phyloP scores from a whole-genome alignment of 805 yeast species.

The Schizosaccharomyces octosporus region DNA sequence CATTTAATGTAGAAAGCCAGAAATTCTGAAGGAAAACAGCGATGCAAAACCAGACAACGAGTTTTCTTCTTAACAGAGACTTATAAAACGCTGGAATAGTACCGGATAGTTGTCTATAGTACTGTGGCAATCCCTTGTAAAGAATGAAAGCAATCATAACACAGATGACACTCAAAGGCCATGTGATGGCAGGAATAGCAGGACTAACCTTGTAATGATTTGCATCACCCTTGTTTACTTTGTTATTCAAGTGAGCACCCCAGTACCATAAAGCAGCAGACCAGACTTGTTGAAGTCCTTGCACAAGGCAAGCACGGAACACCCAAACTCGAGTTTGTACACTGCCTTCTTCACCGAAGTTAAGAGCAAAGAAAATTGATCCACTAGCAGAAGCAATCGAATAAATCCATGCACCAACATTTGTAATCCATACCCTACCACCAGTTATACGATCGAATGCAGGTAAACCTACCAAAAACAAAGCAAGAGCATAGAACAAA shows the following conservation, averaged over 20 bases:
- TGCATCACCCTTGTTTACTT: neutral
- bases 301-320: constrained; percentile 1
- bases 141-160: neutral
- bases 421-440: neutral
- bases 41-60: constrained; percentile 1
- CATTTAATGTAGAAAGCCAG: constrained; percentile 1
- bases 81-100: constrained; percentile 1
- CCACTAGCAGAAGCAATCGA: constrained; percentile 1
- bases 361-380: neutral
- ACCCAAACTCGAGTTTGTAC: constrained; percentile 1
- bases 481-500: constrained; percentile 1
- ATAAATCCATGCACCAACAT: constrained; percentile 1
- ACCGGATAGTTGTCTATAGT: neutral
- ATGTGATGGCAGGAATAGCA: constrained; percentile 1
- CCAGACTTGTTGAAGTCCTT: constrained; percentile 2
- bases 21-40: constrained; percentile 1
- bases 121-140: neutral
- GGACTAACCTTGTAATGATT: neutral
- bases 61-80: neutral
- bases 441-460: neutral
- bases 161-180: neutral
- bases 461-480: constrained; percentile 1
- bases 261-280: constrained; percentile 3
- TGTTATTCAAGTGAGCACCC: neutral
- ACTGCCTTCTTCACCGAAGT: constrained; percentile 2